Conservation (phyloP, 495 filamentous ascomycete genomes). For the Pseudevernia furfuracea region DNA sequence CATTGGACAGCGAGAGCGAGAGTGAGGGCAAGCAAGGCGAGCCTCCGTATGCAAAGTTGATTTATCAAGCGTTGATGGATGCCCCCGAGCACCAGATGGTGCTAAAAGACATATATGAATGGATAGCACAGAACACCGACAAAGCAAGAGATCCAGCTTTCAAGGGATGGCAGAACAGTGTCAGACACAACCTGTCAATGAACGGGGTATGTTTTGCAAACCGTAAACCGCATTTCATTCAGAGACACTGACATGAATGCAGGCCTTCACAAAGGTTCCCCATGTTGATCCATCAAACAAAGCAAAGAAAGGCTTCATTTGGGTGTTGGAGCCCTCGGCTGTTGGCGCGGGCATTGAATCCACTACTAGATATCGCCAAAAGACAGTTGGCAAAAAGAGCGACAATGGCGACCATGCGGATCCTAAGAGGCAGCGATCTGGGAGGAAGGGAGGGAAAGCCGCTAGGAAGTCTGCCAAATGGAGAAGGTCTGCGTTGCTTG, state of each 20-base stretch:
- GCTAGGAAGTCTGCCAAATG: conserved; percentile 34
- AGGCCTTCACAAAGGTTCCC: conserved; percentile 61
- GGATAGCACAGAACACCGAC: conserved; percentile 76
- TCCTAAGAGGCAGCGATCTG: conserved; percentile 47
- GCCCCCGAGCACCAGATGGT: conserved; percentile 59
- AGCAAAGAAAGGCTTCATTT: conserved; percentile 52
- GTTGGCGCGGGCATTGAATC: conserved; percentile 57
- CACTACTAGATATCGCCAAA: conserved; percentile 65
- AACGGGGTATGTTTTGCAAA: conserved; percentile 59
- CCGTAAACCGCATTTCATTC: not conserved
- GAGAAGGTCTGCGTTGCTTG: conserved; percentile 15
- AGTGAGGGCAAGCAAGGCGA: conserved; percentile 15
- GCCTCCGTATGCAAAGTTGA: conserved; percentile 75
- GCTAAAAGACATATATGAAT: conserved; percentile 81
- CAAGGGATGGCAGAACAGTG: conserved; percentile 94
- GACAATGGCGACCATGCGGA: conserved; percentile 37
- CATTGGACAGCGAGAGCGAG: conserved; percentile 9
- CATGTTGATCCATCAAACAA: conserved; percentile 41
- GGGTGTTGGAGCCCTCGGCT: conserved; percentile 60
- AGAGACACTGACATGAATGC: conserved; percentile 20
- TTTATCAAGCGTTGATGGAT: conserved; percentile 66
- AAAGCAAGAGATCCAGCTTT: conserved; percentile 56
- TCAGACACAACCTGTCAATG: conserved; percentile 96
- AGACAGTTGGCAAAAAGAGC: conserved; percentile 41
- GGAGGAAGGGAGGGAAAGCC: conserved; percentile 49